Evolutionary conservation across 2,329 filamentous ascomycete species (phyloP), one percentile per base, ranked within the genome.

Genomic region (Ophiostoma tasmaniense): DNA sequence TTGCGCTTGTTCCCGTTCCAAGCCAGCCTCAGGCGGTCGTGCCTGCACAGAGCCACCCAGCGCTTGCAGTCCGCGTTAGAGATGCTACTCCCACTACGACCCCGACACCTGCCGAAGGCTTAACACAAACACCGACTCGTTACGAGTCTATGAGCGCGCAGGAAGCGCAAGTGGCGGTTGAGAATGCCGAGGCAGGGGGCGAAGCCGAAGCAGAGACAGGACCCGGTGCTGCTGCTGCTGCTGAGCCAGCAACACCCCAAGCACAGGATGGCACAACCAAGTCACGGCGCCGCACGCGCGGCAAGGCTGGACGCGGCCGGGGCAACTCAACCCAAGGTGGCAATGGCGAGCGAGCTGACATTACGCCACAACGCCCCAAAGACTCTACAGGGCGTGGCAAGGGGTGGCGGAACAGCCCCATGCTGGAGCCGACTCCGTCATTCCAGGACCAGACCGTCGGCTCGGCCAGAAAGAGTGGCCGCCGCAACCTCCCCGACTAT

Each of bases 391-490:
- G 77, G n/a, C 75, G 76, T 64, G 84, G 83, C 10, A 84, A 84
- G 68, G 85, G 85, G 10, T 87, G 85, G 85, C 79, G 85, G 70
- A 82, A 87, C 71, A 87, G 85, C 0, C 85, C 85, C 0, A 87
- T 87, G 30, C 75, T 87, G 30, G 81, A 89, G 75, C 87, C 84
- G 69, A 87, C 82, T 8, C 78, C 85, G 2, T 86, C 85, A 0
- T 89, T 89, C 71, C 87, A 89, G 74, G 87, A 87, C 0, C 87
- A 89, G 74, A 87, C 87, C 0, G 89, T 85, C 73, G 80, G 82
- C 61, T 84, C 84, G 0, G 92, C 84, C 81, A 89, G 77, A 77
- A 84, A 71, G 79, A 81, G 73, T 82, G 80, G 70, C 80, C 77
- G 69, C 81, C 78, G 73, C 78, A 76, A 64, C 76, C 76, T 37